These are phyloP conservation scores for Leccinum angustisporum DNA, from an alignment of 1,284 basidiomycete genomes.

Conservation along the genomic window DNA sequence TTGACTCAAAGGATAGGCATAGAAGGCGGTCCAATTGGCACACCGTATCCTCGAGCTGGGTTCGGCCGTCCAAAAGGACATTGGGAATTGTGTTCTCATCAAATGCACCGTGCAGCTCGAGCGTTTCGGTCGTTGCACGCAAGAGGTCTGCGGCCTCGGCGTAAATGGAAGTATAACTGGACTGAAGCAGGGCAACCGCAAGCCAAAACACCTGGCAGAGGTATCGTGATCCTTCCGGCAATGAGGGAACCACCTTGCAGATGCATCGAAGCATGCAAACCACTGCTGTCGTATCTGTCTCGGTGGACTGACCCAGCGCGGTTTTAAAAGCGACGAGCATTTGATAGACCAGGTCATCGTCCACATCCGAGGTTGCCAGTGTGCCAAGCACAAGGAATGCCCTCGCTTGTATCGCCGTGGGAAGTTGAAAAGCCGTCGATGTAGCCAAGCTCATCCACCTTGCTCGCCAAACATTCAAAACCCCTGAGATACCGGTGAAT, in stretches of 20 bases:
- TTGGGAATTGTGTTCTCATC: conserved; percentile 52
- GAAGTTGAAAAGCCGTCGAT: conserved; percentile 90
- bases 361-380: conserved; percentile 77
- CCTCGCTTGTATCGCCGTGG: conserved; percentile 85
- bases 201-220: conserved; percentile 81
- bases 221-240: conserved; percentile 71
- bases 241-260: conserved; percentile 70
- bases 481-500: conserved; percentile 47
- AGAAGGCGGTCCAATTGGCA: conserved; percentile 73
- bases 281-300: conserved; percentile 73
- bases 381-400: conserved; percentile 86
- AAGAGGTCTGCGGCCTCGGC: conserved; percentile 68
- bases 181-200: conserved; percentile 78
- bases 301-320: conserved; percentile 60
- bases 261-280: conserved; percentile 88
- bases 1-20: conserved; percentile 75
- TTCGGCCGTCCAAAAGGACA: conserved; percentile 66
- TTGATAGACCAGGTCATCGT: conserved; percentile 88
- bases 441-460: conserved; percentile 93
- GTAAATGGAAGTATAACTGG: conserved; percentile 73
- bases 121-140: conserved; percentile 65
- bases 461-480: conserved; percentile 90
- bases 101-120: conserved; percentile 62
- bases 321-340: conserved; percentile 81
- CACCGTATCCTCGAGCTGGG: conserved; percentile 65